Percentiles rank a stretch among this genome's conserved stretches.
Evolutionary conservation across 352 stramenopile species (phyloP).

Genomic region (Pythium coloratum): DNA sequence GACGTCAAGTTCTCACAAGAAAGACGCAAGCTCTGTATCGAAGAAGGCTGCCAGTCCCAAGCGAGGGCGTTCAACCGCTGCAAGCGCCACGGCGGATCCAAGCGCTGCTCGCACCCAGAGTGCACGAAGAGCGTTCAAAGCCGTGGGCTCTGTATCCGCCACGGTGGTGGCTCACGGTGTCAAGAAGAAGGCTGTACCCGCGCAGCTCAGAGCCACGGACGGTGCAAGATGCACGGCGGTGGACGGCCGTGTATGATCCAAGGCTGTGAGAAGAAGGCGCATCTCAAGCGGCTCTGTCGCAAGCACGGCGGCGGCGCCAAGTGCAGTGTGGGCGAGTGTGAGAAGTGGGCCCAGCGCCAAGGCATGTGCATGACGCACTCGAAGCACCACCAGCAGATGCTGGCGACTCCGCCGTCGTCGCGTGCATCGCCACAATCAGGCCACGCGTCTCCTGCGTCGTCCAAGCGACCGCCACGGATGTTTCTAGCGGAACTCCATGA

Average conservation of each 20-base stretch:
- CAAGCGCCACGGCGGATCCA: slow-evolving; percentile 82
- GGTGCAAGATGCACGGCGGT: slow-evolving; percentile 64
- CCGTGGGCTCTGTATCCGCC: slow-evolving; percentile 55
- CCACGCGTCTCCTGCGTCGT: not conserved
- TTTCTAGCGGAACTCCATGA: not conserved
- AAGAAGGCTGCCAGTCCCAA: slow-evolving; percentile 79
- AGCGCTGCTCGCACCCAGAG: slow-evolving; percentile 66
- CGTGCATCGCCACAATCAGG: not conserved
- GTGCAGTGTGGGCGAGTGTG: slow-evolving; percentile 59
- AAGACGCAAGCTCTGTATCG: slow-evolving; percentile 70
- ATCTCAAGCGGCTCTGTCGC: slow-evolving; percentile 79
- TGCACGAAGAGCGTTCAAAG: slow-evolving; percentile 87
- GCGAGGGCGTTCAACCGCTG: slow-evolving; percentile 81
- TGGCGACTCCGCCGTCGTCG: slow-evolving; percentile 28
- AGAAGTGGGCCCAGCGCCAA: slow-evolving; percentile 84
- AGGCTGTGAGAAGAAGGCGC: slow-evolving; percentile 82
- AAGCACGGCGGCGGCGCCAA: slow-evolving; percentile 83
- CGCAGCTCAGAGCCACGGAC: slow-evolving; percentile 70
- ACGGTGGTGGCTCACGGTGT: slow-evolving; percentile 77
- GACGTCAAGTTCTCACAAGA: slow-evolving; percentile 63
- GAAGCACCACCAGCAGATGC: slow-evolving; percentile 40
- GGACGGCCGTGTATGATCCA: slow-evolving; percentile 53
- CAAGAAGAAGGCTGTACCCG: slow-evolving; percentile 59
- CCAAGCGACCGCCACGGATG: not conserved
- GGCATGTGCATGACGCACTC: slow-evolving; percentile 87